A percentile compares a stretch with the other conserved stretches of the same genome.
Evolutionary conservation across 148 eudicot genomes (phyloP).

Genomic region (Vaccinium darrowii): DNA sequence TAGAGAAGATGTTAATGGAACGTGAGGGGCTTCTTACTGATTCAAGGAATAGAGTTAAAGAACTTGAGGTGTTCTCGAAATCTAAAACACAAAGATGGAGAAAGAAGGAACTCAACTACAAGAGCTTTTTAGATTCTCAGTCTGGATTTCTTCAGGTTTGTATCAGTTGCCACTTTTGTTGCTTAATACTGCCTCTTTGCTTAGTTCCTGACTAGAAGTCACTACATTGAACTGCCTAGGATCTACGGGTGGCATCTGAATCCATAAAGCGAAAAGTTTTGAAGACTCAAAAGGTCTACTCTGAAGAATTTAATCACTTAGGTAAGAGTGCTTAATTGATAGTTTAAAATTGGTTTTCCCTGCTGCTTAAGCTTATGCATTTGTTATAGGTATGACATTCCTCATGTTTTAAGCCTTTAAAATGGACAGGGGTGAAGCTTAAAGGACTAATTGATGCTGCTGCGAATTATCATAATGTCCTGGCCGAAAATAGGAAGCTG

Average conservation of each 20-base stretch:
- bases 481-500: slow-evolving; percentile 78
- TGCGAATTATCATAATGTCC: slow-evolving; percentile 75
- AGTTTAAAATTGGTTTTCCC: slow-evolving; percentile 9
- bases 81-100: slow-evolving; percentile 56
- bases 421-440: slow-evolving; percentile 57
- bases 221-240: slow-evolving; percentile 37
- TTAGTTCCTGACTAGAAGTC: slow-evolving; percentile 17
- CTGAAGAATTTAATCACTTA: slow-evolving; percentile 61
- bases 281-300: slow-evolving; percentile 47
- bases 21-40: slow-evolving; percentile 56
- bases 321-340: slow-evolving; percentile 39
- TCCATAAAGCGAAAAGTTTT: slow-evolving; percentile 63
- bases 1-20: slow-evolving; percentile 60
- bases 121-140: slow-evolving; percentile 61
- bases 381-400: slow-evolving; percentile 13
- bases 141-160: slow-evolving; percentile 62
- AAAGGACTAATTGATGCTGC: slow-evolving; percentile 76
- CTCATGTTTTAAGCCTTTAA: slow-evolving; percentile 13
- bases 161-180: slow-evolving; percentile 1
- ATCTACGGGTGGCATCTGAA: slow-evolving; percentile 47
- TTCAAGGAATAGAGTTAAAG: slow-evolving; percentile 65
- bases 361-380: slow-evolving; percentile 3
- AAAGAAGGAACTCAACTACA: slow-evolving; percentile 59
- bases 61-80: slow-evolving; percentile 66
- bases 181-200: background rate